Evolutionary conservation across 495 filamentous ascomycete genomes (phyloP).

Genomic region (Penicillium pancosmium): DNA sequence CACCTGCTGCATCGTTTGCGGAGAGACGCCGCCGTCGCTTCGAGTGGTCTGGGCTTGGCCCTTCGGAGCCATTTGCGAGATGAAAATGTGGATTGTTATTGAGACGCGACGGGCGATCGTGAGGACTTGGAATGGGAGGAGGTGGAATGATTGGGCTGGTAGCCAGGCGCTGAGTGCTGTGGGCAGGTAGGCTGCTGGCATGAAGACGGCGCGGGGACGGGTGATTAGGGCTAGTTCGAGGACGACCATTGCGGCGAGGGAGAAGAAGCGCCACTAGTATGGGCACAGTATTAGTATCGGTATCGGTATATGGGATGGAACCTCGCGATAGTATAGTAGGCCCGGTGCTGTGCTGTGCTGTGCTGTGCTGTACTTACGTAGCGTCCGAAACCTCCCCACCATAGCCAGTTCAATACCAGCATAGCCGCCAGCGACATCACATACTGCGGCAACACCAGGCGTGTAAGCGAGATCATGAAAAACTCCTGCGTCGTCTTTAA

Average conservation of each 20-base stretch:
- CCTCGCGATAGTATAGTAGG: neutral
- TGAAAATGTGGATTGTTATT: slow-evolving; percentile 85
- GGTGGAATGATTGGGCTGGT: slow-evolving; percentile 57
- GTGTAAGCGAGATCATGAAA: slow-evolving; percentile 63
- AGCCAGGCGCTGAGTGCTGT: slow-evolving; percentile 53
- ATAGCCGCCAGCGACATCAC: slow-evolving; percentile 60
- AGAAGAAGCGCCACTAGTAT: slow-evolving; percentile 80
- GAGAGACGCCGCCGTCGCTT: slow-evolving; percentile 29
- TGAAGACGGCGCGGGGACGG: slow-evolving; percentile 52
- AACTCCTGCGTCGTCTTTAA: slow-evolving; percentile 75
- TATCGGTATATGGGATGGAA: neutral
- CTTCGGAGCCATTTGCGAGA: slow-evolving; percentile 69
- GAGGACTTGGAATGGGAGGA: slow-evolving; percentile 88
- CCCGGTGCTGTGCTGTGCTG: too few relatives aligned
- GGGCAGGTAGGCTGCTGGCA: slow-evolving; percentile 38
- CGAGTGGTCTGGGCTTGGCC: neutral
- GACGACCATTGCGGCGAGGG: slow-evolving; percentile 64
- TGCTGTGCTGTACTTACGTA: slow-evolving; percentile 49
- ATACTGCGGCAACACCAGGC: slow-evolving; percentile 64
- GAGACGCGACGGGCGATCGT: slow-evolving; percentile 73
- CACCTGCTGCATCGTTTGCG: slow-evolving; percentile 44
- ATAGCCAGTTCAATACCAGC: slow-evolving; percentile 69
- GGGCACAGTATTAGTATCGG: neutral
- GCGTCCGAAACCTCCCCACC: slow-evolving; percentile 81
- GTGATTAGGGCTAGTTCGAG: slow-evolving; percentile 78